Conservation (phyloP, 2,329 filamentous ascomycete species). For the Cladosporium colombiae region DNA sequence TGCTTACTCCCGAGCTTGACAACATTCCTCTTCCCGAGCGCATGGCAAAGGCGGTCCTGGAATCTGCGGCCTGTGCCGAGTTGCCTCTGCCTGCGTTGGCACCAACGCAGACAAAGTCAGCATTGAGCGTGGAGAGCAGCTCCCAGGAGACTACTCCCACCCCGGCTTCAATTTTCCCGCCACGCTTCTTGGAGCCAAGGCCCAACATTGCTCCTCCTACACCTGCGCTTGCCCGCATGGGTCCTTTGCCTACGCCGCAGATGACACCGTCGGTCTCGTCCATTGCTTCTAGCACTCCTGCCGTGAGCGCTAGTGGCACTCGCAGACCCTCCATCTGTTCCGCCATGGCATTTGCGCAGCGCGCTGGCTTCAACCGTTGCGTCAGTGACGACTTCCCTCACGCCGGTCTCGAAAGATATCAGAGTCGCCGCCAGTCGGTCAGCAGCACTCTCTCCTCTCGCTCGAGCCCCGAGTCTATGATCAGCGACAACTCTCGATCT, state of each 20-base stretch:
- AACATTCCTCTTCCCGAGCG: slow-evolving; percentile 34
- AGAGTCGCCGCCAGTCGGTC: slow-evolving; percentile 47
- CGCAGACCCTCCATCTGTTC: slow-evolving; percentile 59
- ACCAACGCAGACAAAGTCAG: neutral
- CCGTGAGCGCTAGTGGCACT: slow-evolving; percentile 56
- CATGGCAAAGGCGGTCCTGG: slow-evolving; percentile 17
- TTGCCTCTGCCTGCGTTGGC: slow-evolving; percentile 5
- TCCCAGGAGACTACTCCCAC: slow-evolving; percentile 46
- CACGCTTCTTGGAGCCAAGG: slow-evolving; percentile 54
- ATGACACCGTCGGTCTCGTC: slow-evolving; percentile 57
- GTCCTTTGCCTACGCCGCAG: slow-evolving; percentile 61
- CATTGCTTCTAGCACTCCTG: slow-evolving; percentile 58
- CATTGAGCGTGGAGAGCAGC: slow-evolving; percentile 8
- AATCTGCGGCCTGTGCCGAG: slow-evolving; percentile 11
- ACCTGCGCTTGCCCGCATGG: slow-evolving; percentile 57
- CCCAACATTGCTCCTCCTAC: slow-evolving; percentile 52
- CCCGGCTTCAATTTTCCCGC: slow-evolving; percentile 39
- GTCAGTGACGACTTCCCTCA: slow-evolving; percentile 53
- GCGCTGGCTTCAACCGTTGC: slow-evolving; percentile 56
- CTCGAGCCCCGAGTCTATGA: slow-evolving; percentile 63
- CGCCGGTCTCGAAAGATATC: slow-evolving; percentile 22
- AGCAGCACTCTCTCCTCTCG: slow-evolving; percentile 55
- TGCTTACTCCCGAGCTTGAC: slow-evolving; percentile 60
- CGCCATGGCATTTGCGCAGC: slow-evolving; percentile 60
- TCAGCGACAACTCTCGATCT: slow-evolving; percentile 59